These are phyloP conservation scores for Clavariopsis aquatica DNA, from an alignment of 495 filamentous ascomycete genomes.

Conservation along the genomic window DNA sequence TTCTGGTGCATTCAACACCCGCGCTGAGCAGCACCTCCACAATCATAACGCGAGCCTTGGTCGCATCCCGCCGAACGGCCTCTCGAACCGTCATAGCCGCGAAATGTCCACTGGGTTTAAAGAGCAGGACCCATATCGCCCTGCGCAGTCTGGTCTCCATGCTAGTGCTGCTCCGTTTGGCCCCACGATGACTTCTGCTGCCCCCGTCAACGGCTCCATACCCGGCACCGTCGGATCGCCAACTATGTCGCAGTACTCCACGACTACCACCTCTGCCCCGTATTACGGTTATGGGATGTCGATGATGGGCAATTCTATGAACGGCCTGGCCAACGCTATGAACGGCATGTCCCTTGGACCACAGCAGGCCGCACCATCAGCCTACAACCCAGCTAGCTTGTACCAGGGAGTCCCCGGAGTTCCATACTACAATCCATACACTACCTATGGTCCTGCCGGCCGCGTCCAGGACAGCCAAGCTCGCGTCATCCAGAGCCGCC, in stretches of 20 bases:
- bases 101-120: slow-evolving; percentile 58
- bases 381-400: slow-evolving; percentile 37
- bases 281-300: slow-evolving; percentile 57
- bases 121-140: slow-evolving; percentile 47
- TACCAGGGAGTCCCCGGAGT: slow-evolving; percentile 41
- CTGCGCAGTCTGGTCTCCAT: slow-evolving; percentile 71
- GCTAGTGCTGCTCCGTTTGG: slow-evolving; percentile 73
- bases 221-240: slow-evolving; percentile 29
- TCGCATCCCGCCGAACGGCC: slow-evolving; percentile 65
- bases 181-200: slow-evolving; percentile 44
- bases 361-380: slow-evolving; percentile 29
- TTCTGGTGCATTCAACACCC: slow-evolving; percentile 59
- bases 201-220: slow-evolving; percentile 13
- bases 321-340: neutral
- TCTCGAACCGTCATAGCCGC: slow-evolving; percentile 65
- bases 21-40: slow-evolving; percentile 75
- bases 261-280: slow-evolving; percentile 17
- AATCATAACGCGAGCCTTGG: slow-evolving; percentile 81
- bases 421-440: slow-evolving; percentile 39
- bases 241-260: slow-evolving; percentile 42
- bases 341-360: slow-evolving; percentile 57
- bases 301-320: slow-evolving; percentile 60
- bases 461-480: slow-evolving; percentile 64
- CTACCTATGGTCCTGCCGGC: slow-evolving; percentile 44
- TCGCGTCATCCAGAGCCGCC: slow-evolving; percentile 69